Conservation (phyloP, 129 eudicot genomes). For the Pittosporum tobira region DNA sequence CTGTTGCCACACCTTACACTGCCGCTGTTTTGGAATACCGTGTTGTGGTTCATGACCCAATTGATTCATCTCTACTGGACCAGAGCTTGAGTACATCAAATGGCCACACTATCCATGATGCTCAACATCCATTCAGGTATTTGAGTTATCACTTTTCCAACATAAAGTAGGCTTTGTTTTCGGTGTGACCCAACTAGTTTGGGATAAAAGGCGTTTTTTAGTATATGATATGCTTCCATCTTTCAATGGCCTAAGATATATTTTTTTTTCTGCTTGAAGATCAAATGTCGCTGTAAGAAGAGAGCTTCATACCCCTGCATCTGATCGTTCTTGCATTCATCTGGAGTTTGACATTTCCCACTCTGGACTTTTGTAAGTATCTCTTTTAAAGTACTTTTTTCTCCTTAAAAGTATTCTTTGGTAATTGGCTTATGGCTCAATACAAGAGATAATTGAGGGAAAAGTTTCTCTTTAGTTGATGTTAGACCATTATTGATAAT, state of each 20-base stretch:
- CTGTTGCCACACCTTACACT: conserved; percentile 62
- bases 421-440: neutral
- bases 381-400: neutral
- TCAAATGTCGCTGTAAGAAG: conserved; percentile 64
- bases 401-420: neutral
- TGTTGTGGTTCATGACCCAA: conserved; percentile 42
- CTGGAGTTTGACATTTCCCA: conserved; percentile 70
- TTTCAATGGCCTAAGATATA: conserved; percentile 2
- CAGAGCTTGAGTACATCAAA: conserved; percentile 28
- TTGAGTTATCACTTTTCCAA: neutral
- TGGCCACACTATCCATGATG: conserved; percentile 52
- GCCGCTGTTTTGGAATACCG: conserved; percentile 64
- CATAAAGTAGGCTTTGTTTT: too few relatives aligned
- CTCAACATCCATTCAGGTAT: conserved; percentile 83
- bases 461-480: neutral
- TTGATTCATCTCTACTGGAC: conserved; percentile 25
- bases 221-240: neutral
- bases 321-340: conserved; percentile 91
- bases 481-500: neutral
- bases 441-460: neutral
- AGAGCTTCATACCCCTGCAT: conserved; percentile 74
- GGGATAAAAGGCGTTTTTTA: too few relatives aligned
- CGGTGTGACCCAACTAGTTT: too few relatives aligned
- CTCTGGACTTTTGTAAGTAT: conserved; percentile 54
- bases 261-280: conserved; percentile 25